Conservation (phyloP, 805 yeast species). For the Saturnispora dispora region DNA sequence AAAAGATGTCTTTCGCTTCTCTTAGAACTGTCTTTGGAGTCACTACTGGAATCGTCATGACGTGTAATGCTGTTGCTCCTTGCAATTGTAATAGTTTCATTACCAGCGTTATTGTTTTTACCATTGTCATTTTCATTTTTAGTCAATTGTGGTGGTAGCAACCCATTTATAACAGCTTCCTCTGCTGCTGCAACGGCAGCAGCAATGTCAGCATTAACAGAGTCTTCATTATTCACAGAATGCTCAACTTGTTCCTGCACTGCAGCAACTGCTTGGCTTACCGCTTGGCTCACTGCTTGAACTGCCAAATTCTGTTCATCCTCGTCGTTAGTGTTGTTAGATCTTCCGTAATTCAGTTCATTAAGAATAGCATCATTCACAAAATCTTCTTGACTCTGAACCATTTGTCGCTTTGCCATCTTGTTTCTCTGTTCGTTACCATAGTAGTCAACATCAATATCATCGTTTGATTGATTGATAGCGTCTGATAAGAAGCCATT, state of each 20-base stretch:
- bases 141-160: not conserved
- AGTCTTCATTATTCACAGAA: slow-evolving; percentile 21
- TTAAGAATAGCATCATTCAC: slow-evolving; percentile 66
- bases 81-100: not conserved
- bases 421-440: not conserved
- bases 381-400: slow-evolving; percentile 20
- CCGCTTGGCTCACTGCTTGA: slow-evolving; percentile 22
- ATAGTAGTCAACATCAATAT: slow-evolving; percentile 10
- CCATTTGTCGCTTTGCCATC: not conserved
- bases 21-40: not conserved
- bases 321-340: slow-evolving; percentile 10
- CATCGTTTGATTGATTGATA: slow-evolving; percentile 15
- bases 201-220: slow-evolving; percentile 13
- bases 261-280: slow-evolving; percentile 10
- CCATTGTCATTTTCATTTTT: not conserved
- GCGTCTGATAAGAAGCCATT: slow-evolving; percentile 40
- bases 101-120: not conserved
- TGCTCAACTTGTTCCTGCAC: slow-evolving; percentile 11
- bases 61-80: not conserved
- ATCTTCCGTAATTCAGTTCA: slow-evolving; percentile 32
- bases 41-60: not conserved
- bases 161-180: slow-evolving; percentile 2
- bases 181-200: slow-evolving; percentile 30
- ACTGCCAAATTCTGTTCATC: slow-evolving; percentile 27
- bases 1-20: slow-evolving; percentile 1